Evolutionary conservation across 257 asterid genomes (phyloP), one percentile per base, ranked within the genome.

Genomic region (Fraxinus quadrangulata): DNA sequence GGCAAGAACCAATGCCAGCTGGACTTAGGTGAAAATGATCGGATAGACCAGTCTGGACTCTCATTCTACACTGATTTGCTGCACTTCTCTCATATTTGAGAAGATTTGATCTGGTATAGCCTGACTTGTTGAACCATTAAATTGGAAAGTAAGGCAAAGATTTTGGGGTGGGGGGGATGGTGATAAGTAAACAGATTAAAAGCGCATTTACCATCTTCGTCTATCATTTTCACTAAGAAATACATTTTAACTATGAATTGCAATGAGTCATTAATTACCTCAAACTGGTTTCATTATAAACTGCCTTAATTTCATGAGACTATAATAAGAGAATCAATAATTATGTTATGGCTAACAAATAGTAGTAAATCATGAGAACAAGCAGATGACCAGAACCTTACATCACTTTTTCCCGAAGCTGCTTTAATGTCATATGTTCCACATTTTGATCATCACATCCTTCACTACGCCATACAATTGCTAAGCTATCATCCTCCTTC

Each of bases 321-420:
- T 49, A 49, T 49, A 49, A 13, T 16, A 21, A 49, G 61, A 49
- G 61, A 49, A 49, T 14, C 59, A 49, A 49, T 17, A 13, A 49
- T 2, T 49, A 13, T 49, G 21, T 49, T 4, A 49, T 49, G 61
- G 16, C 49, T 42, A 42, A 42, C 17, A 42, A 40, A 42, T 42
- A 42, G 49, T 2, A 42, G 49, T 42, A 14, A 42, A 7, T 37
- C 34, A 77, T 34, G 74, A 77, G 23, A 66, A 76, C 21, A 76
- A 71, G 59, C 17, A 72, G 79, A 85, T 77, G 67, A 77, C 75
- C 72, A 13, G 26, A 70, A 75, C 75, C 96, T 84, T 89, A 94
- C 99, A 90, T 94, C 82, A 92, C 97, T 94, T 90, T 89, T 82
- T 94, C 94, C 67, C 94, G 85, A 63, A 94, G 95, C 86, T 91